Conservation (phyloP, 2,329 filamentous ascomycete genomes). For the Sporothrix mexicana region DNA sequence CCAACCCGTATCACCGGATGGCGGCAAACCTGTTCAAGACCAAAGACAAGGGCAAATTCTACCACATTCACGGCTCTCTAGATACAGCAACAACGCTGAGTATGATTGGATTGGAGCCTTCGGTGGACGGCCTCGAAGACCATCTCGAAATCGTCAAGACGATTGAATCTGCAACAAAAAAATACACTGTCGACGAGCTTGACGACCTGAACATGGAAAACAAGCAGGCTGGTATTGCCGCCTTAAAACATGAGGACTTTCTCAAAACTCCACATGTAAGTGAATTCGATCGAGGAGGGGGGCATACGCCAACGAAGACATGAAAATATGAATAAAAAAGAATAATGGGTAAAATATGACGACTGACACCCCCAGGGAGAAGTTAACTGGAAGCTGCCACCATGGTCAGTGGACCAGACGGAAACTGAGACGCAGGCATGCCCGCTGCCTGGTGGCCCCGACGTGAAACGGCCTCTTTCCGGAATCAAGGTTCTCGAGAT, state of each 20-base stretch:
- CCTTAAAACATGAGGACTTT: slow-evolving; percentile 53
- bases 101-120: slow-evolving; percentile 53
- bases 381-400: slow-evolving; percentile 49
- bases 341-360: neutral
- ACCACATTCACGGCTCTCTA: slow-evolving; percentile 60
- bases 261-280: slow-evolving; percentile 45
- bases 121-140: slow-evolving; percentile 46
- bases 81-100: slow-evolving; percentile 51
- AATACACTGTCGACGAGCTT: slow-evolving; percentile 50
- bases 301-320: too few species aligned
- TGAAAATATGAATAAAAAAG: neutral
- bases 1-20: slow-evolving; percentile 60
- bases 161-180: slow-evolving; percentile 56
- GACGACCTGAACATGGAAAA: slow-evolving; percentile 50
- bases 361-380: slow-evolving; percentile 41
- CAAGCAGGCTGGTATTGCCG: slow-evolving; percentile 53
- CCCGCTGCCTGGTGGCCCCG: slow-evolving; percentile 46
- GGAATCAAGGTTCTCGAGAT: slow-evolving; percentile 59
- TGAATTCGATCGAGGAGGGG: neutral
- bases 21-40: slow-evolving; percentile 38
- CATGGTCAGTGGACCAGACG: slow-evolving; percentile 54
- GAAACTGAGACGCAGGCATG: slow-evolving; percentile 55
- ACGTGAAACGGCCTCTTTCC: slow-evolving; percentile 46
- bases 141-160: slow-evolving; percentile 56
- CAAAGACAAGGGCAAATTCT: slow-evolving; percentile 52